A percentile compares a stretch with the other conserved stretches of the same genome.
These are phyloP conservation scores for Erucastrum elatum DNA, from an alignment of 345 rosid genomes.

Conservation along the genomic window DNA sequence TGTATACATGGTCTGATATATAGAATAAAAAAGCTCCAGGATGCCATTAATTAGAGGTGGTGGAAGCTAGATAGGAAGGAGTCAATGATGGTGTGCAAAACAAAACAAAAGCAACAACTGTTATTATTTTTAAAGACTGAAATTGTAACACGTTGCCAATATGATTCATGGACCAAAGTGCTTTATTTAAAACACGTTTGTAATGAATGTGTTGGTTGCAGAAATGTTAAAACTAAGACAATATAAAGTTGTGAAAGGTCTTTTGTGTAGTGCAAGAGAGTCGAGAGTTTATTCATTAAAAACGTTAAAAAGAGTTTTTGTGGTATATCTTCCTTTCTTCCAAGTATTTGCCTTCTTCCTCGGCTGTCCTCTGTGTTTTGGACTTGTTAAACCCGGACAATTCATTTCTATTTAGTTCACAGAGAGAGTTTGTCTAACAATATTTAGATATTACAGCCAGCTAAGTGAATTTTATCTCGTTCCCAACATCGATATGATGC, in stretches of 20 bases:
- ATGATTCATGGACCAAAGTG: background rate
- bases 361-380: background rate
- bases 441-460: background rate
- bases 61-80: background rate
- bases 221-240: background rate
- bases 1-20: conserved; percentile 13
- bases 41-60: background rate
- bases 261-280: too few species aligned
- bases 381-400: background rate
- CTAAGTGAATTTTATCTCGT: background rate
- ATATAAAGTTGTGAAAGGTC: background rate
- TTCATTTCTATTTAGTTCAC: background rate
- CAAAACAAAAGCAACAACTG: background rate
- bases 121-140: background rate
- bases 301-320: background rate
- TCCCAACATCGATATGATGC: background rate
- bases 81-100: conserved; percentile 31
- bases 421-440: background rate
- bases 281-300: too few species aligned
- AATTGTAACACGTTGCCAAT: background rate
- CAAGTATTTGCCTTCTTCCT: background rate
- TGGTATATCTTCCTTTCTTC: background rate
- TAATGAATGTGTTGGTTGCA: background rate
- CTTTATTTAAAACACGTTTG: background rate
- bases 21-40: background rate